phyloP scores from a whole-genome alignment of 2,329 filamentous ascomycete genomes.

The Parasarocladium wereldwijsianum region DNA sequence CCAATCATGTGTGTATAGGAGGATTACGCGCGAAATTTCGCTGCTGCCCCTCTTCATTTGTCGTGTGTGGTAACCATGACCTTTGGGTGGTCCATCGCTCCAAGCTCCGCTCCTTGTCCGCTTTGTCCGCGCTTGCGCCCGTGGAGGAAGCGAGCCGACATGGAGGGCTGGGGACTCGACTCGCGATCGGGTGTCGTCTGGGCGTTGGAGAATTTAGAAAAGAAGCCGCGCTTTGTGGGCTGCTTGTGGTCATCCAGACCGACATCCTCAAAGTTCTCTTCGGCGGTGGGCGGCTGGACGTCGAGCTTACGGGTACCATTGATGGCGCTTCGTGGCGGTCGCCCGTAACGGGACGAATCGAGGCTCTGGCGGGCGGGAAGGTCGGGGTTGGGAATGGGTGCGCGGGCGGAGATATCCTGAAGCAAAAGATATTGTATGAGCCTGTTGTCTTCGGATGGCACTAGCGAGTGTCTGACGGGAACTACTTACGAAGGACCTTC shows the following conservation, averaged over 20 bases:
- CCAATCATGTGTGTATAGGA: slow-evolving; percentile 2
- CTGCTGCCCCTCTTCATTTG: slow-evolving; percentile 1
- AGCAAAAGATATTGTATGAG: slow-evolving; percentile 8
- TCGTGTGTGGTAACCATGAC: slow-evolving; percentile 12
- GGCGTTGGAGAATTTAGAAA: slow-evolving; percentile 58
- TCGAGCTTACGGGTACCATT: slow-evolving; percentile 35
- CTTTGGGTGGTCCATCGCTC: slow-evolving; percentile 37
- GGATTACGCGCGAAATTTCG: background rate
- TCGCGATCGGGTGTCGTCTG: slow-evolving; percentile 19
- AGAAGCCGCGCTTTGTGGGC: slow-evolving; percentile 50
- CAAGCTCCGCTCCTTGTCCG: slow-evolving; percentile 57
- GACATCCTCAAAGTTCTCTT: slow-evolving; percentile 82
- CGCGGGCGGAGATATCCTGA: slow-evolving; percentile 81
- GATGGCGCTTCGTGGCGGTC: slow-evolving; percentile 46
- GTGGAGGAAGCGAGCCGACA: slow-evolving; percentile 46
- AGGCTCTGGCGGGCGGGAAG: slow-evolving; percentile 60
- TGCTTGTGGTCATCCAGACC: slow-evolving; percentile 62
- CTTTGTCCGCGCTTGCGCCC: slow-evolving; percentile 54
- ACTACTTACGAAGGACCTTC: slow-evolving; percentile 77
- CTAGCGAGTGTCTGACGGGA: background rate
- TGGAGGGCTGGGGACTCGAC: slow-evolving; percentile 16
- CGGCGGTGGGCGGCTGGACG: slow-evolving; percentile 48
- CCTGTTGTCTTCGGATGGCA: slow-evolving; percentile 4
- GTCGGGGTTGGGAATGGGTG: slow-evolving; percentile 52
- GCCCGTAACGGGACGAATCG: slow-evolving; percentile 55